Conservation (phyloP, 495 filamentous ascomycete genomes). For the Daldinia loculata region DNA sequence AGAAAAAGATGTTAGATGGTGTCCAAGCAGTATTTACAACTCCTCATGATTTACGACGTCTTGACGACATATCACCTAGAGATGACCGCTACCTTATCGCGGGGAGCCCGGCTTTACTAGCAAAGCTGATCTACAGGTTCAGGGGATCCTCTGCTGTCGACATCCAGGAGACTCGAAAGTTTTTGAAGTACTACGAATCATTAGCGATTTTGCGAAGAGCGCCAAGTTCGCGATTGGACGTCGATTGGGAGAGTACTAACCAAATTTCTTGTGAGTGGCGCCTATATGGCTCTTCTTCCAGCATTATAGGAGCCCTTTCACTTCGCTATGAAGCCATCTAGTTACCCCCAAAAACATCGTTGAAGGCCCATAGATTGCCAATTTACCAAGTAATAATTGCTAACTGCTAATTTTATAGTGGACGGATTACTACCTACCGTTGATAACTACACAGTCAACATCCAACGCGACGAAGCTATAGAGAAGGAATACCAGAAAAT, state of each 20-base stretch:
- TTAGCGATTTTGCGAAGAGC: slow-evolving; percentile 42
- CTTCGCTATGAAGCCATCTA: neutral
- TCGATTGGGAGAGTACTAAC: slow-evolving; percentile 24
- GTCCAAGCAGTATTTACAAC: neutral
- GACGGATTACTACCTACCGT: slow-evolving; percentile 41
- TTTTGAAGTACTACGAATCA: slow-evolving; percentile 37
- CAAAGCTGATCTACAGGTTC: slow-evolving; percentile 11
- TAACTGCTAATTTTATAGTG: slow-evolving; percentile 18
- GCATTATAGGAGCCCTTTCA: too few relatives aligned
- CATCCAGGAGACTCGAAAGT: slow-evolving; percentile 29
- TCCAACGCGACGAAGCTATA: slow-evolving; percentile 18
- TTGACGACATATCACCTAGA: neutral
- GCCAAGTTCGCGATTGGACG: slow-evolving; percentile 33
- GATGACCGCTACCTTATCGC: slow-evolving; percentile 35
- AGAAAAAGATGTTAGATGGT: neutral
- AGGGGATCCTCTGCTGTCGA: neutral
- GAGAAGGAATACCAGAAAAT: slow-evolving; percentile 27
- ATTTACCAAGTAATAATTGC: neutral
- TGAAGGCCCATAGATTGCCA: neutral
- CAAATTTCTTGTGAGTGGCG: slow-evolving; percentile 23
- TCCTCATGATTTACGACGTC: neutral
- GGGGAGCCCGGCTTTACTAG: slow-evolving; percentile 27
- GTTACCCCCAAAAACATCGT: too few relatives aligned
- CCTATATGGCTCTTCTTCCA: neutral
- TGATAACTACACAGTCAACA: slow-evolving; percentile 39